Conservation (phyloP, 192 early-diverging fungal genomes). For the Backusella australiensis region DNA sequence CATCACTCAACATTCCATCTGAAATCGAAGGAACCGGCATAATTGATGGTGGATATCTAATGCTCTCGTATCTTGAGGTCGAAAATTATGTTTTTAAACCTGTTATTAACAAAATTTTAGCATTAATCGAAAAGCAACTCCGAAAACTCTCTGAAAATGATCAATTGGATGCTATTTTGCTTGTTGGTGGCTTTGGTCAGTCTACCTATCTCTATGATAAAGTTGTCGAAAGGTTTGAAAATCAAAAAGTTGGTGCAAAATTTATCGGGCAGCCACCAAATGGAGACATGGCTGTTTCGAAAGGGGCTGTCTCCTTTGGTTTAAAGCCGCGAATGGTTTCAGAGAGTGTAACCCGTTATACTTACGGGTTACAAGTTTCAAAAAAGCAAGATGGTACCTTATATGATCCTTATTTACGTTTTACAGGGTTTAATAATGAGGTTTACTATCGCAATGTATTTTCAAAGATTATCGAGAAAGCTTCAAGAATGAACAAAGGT, state of each 20-base stretch:
- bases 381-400: slow-evolving; percentile 3
- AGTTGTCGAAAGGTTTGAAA: slow-evolving; percentile 43
- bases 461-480: not conserved
- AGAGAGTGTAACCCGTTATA: slow-evolving; percentile 46
- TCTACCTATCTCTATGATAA: slow-evolving; percentile 52
- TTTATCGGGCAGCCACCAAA: slow-evolving; percentile 54
- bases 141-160: slow-evolving; percentile 33
- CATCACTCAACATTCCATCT: slow-evolving; percentile 47
- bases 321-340: slow-evolving; percentile 48
- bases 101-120: slow-evolving; percentile 49
- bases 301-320: slow-evolving; percentile 54
- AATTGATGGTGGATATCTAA: slow-evolving; percentile 48
- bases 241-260: slow-evolving; percentile 26
- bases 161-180: slow-evolving; percentile 43
- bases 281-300: slow-evolving; percentile 50
- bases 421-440: not conserved
- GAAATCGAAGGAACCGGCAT: slow-evolving; percentile 42
- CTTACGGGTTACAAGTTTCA: slow-evolving; percentile 37
- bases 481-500: not conserved
- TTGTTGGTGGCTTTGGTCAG: slow-evolving; percentile 55
- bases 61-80: slow-evolving; percentile 43
- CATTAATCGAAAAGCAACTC: slow-evolving; percentile 49
- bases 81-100: slow-evolving; percentile 53
- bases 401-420: not conserved
- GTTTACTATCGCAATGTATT: not conserved